Evolutionary conservation across 345 rosid species (phyloP).

Genomic region (Atalantia buxifolia): DNA sequence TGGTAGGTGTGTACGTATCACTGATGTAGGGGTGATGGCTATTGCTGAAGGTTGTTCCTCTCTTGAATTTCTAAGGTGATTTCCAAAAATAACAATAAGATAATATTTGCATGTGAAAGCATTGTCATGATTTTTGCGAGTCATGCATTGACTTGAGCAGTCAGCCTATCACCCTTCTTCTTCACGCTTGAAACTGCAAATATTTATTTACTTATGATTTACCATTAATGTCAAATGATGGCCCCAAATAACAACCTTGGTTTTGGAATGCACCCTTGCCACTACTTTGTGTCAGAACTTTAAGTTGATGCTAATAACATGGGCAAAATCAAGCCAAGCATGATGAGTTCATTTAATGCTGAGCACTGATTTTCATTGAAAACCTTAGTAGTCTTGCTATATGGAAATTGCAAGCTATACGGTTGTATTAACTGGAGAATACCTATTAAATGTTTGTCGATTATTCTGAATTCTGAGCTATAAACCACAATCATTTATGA

Average conservation of each 20-base stretch:
- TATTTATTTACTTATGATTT: not conserved
- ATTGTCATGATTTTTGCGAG: not conserved
- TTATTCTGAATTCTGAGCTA: not conserved
- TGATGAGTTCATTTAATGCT: not conserved
- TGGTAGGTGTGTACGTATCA: slow-evolving; percentile 75
- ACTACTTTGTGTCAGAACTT: not conserved
- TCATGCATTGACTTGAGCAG: not conserved
- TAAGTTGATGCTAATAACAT: not conserved
- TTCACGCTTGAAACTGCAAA: not conserved
- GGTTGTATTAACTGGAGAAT: not conserved
- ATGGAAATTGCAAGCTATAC: not conserved
- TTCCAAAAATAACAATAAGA: not conserved
- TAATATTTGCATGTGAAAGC: not conserved
- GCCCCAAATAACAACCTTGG: not conserved
- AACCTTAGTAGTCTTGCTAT: not conserved
- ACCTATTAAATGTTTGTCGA: not conserved
- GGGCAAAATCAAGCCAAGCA: not conserved
- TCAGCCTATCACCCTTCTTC: not conserved
- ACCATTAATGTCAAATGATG: not conserved
- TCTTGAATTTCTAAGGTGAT: slow-evolving; percentile 80
- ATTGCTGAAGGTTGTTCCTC: slow-evolving; percentile 71
- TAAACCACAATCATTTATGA: not conserved
- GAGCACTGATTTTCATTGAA: not conserved
- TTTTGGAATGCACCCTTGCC: not conserved
- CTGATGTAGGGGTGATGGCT: slow-evolving; percentile 72